These are phyloP conservation scores for Phlebiopsis flavidoalba DNA, from an alignment of 768 basidiomycete genomes.

Conservation along the genomic window DNA sequence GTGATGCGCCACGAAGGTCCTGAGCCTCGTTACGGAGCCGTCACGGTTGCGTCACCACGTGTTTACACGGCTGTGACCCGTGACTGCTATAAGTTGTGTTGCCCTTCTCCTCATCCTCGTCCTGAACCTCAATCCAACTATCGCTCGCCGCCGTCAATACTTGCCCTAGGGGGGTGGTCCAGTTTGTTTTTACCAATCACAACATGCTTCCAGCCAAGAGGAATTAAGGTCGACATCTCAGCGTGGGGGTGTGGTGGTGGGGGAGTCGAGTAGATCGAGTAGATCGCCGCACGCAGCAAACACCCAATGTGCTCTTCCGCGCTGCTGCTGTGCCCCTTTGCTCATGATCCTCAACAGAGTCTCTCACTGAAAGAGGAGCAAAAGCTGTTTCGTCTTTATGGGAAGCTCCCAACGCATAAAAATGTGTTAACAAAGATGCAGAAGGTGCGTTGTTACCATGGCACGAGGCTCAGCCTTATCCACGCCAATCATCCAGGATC, in stretches of 20 bases:
- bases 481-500: slow-evolving; percentile 55
- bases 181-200: not conserved
- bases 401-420: slow-evolving; percentile 92
- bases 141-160: not conserved
- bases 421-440: slow-evolving; percentile 92
- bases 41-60: slow-evolving; percentile 7
- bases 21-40: not conserved
- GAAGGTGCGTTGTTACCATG: slow-evolving; percentile 49
- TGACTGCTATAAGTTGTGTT: slow-evolving; percentile 3
- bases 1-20: slow-evolving; percentile 4
- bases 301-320: not conserved
- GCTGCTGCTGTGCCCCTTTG: not conserved
- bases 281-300: not conserved
- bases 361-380: slow-evolving; percentile 84
- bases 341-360: slow-evolving; percentile 40
- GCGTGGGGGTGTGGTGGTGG: no score
- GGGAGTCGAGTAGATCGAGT: slow-evolving; percentile 30
- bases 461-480: not conserved
- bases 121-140: not conserved
- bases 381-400: slow-evolving; percentile 91
- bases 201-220: slow-evolving; percentile 72
- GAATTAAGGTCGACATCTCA: slow-evolving; percentile 95
- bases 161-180: no score
- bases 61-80: not conserved
- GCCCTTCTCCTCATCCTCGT: not conserved